phyloP scores from a whole-genome alignment of 148 eudicot genomes.

The Polygonum aviculare region DNA sequence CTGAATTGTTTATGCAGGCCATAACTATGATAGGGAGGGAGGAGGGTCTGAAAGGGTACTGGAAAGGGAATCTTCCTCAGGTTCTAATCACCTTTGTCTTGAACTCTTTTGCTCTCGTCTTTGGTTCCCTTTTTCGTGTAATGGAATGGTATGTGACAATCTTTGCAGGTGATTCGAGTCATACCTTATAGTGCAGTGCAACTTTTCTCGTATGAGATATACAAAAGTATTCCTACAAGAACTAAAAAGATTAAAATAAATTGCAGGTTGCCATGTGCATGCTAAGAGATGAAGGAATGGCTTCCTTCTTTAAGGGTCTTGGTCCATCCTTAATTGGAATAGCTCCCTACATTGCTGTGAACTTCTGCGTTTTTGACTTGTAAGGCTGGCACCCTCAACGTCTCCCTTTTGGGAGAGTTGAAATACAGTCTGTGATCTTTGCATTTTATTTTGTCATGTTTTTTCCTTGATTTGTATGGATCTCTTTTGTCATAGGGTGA shows the following conservation, averaged over 20 bases:
- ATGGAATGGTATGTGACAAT: not conserved
- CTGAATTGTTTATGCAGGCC: constrained; percentile 31
- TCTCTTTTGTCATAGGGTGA: constrained; percentile 52
- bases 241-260: constrained; percentile 10
- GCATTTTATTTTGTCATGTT: not conserved
- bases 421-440: not conserved
- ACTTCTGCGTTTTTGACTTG: constrained; percentile 98
- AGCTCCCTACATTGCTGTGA: constrained; percentile 98
- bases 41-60: constrained; percentile 84
- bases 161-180: constrained; percentile 66
- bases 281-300: constrained; percentile 86
- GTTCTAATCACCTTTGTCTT: constrained; percentile 25
- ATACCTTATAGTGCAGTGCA: constrained; percentile 94
- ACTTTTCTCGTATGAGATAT: constrained; percentile 79
- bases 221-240: constrained; percentile 22
- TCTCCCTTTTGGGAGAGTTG: constrained; percentile 16
- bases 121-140: not conserved
- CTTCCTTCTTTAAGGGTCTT: constrained; percentile 86
- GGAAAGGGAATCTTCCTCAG: constrained; percentile 99
- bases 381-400: constrained; percentile 37
- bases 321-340: constrained; percentile 97
- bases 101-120: not conserved
- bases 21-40: constrained; percentile 60
- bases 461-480: not conserved
- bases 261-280: constrained; percentile 81